A percentile compares a stretch with the other conserved stretches of the same genome.
phyloP scores from a whole-genome alignment of 1,284 basidiomycete genomes.

The Cutaneotrichosporon arboriforme region DNA sequence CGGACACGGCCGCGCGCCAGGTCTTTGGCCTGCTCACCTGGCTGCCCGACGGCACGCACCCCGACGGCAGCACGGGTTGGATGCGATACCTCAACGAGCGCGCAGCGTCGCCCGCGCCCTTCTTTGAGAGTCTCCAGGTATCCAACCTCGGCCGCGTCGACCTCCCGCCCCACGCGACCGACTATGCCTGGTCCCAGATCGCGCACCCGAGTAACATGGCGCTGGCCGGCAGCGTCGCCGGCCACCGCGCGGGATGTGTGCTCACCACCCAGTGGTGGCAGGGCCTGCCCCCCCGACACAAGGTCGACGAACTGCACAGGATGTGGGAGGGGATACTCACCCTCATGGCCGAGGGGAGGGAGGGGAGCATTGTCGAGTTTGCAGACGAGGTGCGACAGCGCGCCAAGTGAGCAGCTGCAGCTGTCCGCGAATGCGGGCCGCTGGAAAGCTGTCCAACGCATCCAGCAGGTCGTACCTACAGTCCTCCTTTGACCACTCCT shows the following conservation, averaged over 20 bases:
- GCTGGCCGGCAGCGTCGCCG: not conserved
- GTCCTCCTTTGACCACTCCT: no score
- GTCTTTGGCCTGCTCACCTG: slow-evolving; percentile 25
- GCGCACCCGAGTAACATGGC: not conserved
- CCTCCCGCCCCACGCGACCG: slow-evolving; percentile 21
- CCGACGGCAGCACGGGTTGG: slow-evolving; percentile 24
- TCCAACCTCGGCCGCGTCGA: slow-evolving; percentile 30
- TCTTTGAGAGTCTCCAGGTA: slow-evolving; percentile 16
- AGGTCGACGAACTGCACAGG: not conserved
- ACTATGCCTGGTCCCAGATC: slow-evolving; percentile 28
- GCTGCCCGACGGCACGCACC: slow-evolving; percentile 22
- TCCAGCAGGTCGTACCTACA: no score
- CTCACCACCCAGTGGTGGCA: not conserved
- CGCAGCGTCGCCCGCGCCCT: slow-evolving; percentile 10
- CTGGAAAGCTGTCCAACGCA: no score
- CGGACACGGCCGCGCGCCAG: not conserved
- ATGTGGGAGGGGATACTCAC: not conserved
- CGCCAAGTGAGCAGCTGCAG: no score
- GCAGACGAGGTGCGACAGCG: no score
- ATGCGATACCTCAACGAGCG: slow-evolving; percentile 25
- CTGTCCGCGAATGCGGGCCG: no score
- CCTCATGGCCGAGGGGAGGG: not conserved
- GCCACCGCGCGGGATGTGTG: not conserved
- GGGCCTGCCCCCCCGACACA: not conserved
- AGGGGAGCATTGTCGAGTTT: not conserved